Base-by-base conservation (phyloP, 495 filamentous ascomycete species). In the Aspergillus incahuasiensis region DNA sequence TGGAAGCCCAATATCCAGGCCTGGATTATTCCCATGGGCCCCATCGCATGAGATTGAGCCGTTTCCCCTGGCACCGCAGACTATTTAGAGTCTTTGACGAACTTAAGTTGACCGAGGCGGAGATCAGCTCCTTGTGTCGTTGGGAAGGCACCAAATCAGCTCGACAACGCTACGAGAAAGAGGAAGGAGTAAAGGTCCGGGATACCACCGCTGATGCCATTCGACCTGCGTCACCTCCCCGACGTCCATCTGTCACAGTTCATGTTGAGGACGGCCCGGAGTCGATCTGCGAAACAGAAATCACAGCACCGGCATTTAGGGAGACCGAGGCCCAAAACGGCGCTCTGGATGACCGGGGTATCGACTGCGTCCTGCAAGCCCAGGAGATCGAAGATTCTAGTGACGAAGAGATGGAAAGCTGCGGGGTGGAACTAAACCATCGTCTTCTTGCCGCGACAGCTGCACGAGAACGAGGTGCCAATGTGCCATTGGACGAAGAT, bases 101-200 rank as follows among this genome's bases (percentile, higher is more conserved):
- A 39, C 79, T 96, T 18, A 76, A 82, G 35, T 71, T 95, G n/a
- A 94, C 91, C 0, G 73, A 81, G 35, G 71, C 75, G 47, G 91
- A 96, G 63, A 95, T 96, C 57, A 74, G 80, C 1, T 80, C 75
- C 12, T 74, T 96, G 55, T 95, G 91, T 57, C 87, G 87, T 63
- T 96, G 91, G 91, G 90, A 95, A 66, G 91, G 91, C n/a, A 95
- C 91, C 48, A 86, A 87, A 60, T 95, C 87, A 77, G 91, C 91
- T 25, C 86, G 90, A 55, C 84, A 92, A 65, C 82, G 86, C 13
- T 95, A 87, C 66, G 91, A 96, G 73, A 74, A 75, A 40, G 90
- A 95, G 64, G 84, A 89, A 61, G 83, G 84, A 3, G 76, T 86
- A 44, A 76, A 63, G 19, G 90, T 96, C 59, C 70, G 71, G 54